These are phyloP conservation scores for Pseudogymnoascus sp. DNA, from an alignment of 2,329 filamentous ascomycete genomes.

Conservation along the genomic window DNA sequence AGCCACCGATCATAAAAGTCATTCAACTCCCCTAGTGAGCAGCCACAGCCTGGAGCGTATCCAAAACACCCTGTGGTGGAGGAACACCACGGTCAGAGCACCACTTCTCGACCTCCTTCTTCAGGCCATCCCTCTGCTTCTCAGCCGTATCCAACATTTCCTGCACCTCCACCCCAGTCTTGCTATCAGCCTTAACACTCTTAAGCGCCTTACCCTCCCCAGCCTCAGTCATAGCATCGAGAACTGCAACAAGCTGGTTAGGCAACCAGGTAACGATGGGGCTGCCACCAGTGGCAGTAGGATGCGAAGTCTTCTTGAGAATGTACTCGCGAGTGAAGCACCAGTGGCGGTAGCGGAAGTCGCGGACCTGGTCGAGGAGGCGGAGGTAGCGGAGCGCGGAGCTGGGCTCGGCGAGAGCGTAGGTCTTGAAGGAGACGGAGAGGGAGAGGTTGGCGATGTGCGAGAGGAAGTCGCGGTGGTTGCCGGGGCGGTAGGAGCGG, in stretches of 20 bases:
- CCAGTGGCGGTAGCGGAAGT: slow-evolving; percentile 80
- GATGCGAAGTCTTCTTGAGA: slow-evolving; percentile 66
- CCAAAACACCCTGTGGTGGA: not conserved
- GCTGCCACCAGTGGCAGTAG: slow-evolving; percentile 71
- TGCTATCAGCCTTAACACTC: slow-evolving; percentile 28
- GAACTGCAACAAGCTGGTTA: slow-evolving; percentile 69
- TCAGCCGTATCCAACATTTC: slow-evolving; percentile 60
- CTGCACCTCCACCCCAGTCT: slow-evolving; percentile 18
- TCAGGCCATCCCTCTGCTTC: slow-evolving; percentile 55
- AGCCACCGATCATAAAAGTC: not conserved
- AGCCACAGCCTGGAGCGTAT: not conserved
- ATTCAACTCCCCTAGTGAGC: not conserved
- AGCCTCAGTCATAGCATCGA: slow-evolving; percentile 59
- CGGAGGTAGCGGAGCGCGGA: slow-evolving; percentile 55
- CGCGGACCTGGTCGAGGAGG: slow-evolving; percentile 65
- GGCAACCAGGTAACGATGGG: slow-evolving; percentile 80
- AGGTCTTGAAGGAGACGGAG: slow-evolving; percentile 48
- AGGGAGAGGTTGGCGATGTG: slow-evolving; percentile 50
- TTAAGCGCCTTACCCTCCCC: slow-evolving; percentile 30
- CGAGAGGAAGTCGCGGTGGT: slow-evolving; percentile 77
- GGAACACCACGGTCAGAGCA: slow-evolving; percentile 43
- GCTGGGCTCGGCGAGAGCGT: slow-evolving; percentile 47
- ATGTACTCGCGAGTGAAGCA: slow-evolving; percentile 81
- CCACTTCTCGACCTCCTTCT: slow-evolving; percentile 69
- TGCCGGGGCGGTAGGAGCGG: slow-evolving; percentile 77